Evolutionary conservation across 2,329 filamentous ascomycete genomes (phyloP).

Genomic region (Metarhizium humberi): DNA sequence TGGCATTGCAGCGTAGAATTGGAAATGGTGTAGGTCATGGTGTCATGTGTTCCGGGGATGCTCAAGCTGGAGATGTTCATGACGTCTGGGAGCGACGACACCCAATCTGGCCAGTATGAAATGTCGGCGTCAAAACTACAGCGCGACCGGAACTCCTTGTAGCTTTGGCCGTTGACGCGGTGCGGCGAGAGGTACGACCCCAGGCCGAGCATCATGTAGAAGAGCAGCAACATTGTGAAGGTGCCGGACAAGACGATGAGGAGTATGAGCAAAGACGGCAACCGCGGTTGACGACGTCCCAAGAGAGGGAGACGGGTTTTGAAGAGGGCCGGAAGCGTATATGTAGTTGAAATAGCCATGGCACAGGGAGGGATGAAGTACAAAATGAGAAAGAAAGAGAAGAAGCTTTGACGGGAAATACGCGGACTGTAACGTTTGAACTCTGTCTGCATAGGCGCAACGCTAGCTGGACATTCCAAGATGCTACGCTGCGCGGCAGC

Average conservation of each 20-base stretch:
- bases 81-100: conserved; percentile 31
- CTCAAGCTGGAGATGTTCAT: conserved; percentile 33
- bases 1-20: conserved; percentile 34
- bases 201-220: conserved; percentile 14
- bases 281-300: not conserved
- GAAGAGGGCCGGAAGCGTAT: no score
- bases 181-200: conserved; percentile 12
- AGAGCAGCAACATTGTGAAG: conserved; percentile 3
- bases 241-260: not conserved
- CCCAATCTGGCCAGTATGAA: conserved; percentile 29
- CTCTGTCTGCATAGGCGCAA: no score
- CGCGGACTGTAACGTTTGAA: no score
- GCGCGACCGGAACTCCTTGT: conserved; percentile 18
- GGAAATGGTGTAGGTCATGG: conserved; percentile 35
- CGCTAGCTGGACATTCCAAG: no score
- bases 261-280: not conserved
- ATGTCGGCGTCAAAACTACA: conserved; percentile 34
- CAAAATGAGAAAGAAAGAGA: no score
- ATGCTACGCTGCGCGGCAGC: no score
- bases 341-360: no score
- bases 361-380: no score
- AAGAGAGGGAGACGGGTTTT: not conserved
- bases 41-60: conserved; percentile 44
- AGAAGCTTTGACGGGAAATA: no score
- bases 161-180: conserved; percentile 15